Conservation (phyloP, 352 stramenopile species). For the Phytophthora gonapodyides region DNA sequence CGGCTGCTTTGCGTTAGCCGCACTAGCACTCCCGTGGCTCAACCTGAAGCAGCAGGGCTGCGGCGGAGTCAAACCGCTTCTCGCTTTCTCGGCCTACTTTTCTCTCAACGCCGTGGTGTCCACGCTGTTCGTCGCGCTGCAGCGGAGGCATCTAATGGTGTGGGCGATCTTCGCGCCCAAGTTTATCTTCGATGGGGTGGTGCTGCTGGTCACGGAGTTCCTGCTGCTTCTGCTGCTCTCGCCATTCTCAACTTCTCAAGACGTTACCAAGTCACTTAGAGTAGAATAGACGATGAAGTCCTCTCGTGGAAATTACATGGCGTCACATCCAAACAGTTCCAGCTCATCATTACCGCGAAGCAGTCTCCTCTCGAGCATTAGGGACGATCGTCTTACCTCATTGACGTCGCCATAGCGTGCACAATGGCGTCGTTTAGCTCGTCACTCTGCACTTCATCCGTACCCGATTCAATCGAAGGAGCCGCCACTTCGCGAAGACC, state of each 20-base stretch:
- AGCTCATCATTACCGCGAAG: too few species aligned
- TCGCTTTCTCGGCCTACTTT: constrained; percentile 54
- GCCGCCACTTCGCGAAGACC: constrained; percentile 57
- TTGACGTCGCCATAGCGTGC: constrained; percentile 43
- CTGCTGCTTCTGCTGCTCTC: constrained; percentile 45
- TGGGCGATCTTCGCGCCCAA: constrained; percentile 94
- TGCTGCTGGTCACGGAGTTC: constrained; percentile 58
- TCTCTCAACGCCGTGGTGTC: constrained; percentile 67
- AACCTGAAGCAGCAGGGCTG: constrained; percentile 13
- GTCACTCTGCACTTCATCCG: constrained; percentile 40
- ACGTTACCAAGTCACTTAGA: constrained; percentile 16
- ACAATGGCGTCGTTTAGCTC: constrained; percentile 55
- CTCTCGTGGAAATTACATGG: too few species aligned
- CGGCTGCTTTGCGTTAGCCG: constrained; percentile 60
- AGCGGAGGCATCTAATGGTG: constrained; percentile 92
- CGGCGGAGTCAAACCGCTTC: constrained; percentile 5
- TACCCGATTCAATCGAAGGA: constrained; percentile 8
- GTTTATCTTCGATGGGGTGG: constrained; percentile 85
- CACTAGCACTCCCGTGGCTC: constrained; percentile 47
- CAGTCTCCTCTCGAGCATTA: neutral
- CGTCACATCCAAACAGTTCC: too few species aligned
- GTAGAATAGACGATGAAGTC: constrained; percentile 16
- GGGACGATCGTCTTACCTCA: constrained; percentile 6
- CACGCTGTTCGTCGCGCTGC: constrained; percentile 82
- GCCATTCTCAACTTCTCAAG: constrained; percentile 20